Base-by-base conservation (phyloP, 257 asterid genomes). In the Coffea eugenioides region DNA sequence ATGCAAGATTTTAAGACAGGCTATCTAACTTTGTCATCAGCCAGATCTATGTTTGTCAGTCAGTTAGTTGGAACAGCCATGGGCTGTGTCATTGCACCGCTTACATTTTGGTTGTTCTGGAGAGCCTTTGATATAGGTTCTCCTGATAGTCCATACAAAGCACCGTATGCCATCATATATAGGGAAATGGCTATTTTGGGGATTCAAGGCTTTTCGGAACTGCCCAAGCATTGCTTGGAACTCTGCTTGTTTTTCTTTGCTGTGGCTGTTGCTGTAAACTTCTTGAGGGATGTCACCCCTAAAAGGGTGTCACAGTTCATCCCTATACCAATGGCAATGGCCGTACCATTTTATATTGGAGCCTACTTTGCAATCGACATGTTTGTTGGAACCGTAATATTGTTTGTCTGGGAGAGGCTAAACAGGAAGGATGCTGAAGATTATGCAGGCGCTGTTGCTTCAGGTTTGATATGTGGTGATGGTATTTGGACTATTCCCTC, bases 401-500 rank as follows among this genome's bases (percentile, higher is more conserved):
- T 95, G 82, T 95, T 90, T 12, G 83, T 95, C 1, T 92, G 99
- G 99, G 98, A 95, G 88, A 82, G 88, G 83, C 36, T 95, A 21
- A 92, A 93, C 41, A 87, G 87, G 82, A 89, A 89, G 83, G 93
- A 85, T 27, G 88, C 97, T 0, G 98, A 95, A 11, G 98, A 93
- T 85, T 95, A 88, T 80, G 88, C 93, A 0, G 97, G 97, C 11
- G 98, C 98, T 0, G 97, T 95, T 18, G 99, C 98, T 2, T 95
- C 99, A 15, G 98, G 99, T 36, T 87, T 95, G 89, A 95, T 93
- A 69, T 92, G 99, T 34, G 97, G 98, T 3, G 99, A 93, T 65
- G 98, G 99, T 74, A 91, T 93, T 21, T 93, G 99, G 99, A 95
- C 99, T 2, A 90, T 93, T 69, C 99, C 99, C 1, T 95, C 99